Base-by-base conservation (phyloP, 805 yeast species). In the Ogataea angusta region DNA sequence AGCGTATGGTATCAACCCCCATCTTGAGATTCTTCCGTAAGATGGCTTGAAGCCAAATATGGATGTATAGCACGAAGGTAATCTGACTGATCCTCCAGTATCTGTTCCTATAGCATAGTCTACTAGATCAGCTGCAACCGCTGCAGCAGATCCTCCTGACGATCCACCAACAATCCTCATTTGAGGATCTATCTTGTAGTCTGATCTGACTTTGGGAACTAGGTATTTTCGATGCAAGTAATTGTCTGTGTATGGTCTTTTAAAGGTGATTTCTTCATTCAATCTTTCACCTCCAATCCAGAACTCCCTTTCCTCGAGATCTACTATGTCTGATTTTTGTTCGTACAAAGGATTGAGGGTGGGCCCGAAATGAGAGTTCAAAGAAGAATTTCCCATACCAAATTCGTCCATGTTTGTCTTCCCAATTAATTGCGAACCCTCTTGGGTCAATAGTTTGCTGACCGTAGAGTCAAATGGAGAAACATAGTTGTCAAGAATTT, bases 71-170 rank as follows among this genome's bases (percentile, higher is more conserved):
- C 95, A 82, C 1, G 95, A 95, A 0, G 99, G 99, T 15, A 87
- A 67, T 46, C 99, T 72, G 0, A 93, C 87, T 0, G 97, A 88
- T 0, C 99, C 99, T 5, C 99, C 99, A 0, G 99, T 93, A 54
- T 93, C 99, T 1, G 98, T 85, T 0, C 99, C 99, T 26, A 93
- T 62, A 1, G 95, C 76, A 52, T 85, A 80, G 56, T 83, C 87
- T 24, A 79, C 82, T 47, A 79, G 56, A 1, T 67, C 82, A 0
- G 82, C 75, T 1, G 91, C 82, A 2, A 91, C 96, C 0, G 95
- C 85, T 1, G 95, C 95, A 0, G 98, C 98, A 27, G 93, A 77
- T 0, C 99, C 99, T 14, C 98, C 96, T 6, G 96, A 87, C 0
- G 97, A 89, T 0, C 99, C 99, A 10, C 99, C 99, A 2, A 84